phyloP scores from a whole-genome alignment of 306 rosid species.

The Canavalia gladiata region DNA sequence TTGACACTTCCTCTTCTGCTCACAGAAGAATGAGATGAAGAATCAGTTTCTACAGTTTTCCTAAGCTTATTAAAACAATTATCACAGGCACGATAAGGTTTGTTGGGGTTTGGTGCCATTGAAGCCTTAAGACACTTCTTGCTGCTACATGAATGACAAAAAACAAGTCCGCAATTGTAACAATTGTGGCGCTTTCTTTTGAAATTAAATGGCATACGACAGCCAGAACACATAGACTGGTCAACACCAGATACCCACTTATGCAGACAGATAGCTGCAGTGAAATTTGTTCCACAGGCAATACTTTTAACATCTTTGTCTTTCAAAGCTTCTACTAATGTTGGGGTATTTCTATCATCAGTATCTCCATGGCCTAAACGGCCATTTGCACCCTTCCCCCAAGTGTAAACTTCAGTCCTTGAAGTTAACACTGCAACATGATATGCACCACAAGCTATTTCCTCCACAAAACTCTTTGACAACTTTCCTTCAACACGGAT shows the following conservation, averaged over 20 bases:
- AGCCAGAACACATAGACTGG: constrained; percentile 99
- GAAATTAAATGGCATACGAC: constrained; percentile 93
- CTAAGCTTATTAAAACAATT: constrained; percentile 84
- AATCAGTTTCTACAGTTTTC: constrained; percentile 77
- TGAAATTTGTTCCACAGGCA: constrained; percentile 95
- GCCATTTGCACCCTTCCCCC: constrained; percentile 99
- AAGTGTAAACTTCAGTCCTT: constrained; percentile 94
- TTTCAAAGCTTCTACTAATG: constrained; percentile 88
- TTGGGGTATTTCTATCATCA: constrained; percentile 84
- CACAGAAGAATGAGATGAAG: constrained; percentile 82
- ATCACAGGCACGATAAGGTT: constrained; percentile 98
- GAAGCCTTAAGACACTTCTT: constrained; percentile 96
- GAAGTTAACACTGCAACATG: constrained; percentile 97
- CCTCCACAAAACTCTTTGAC: constrained; percentile 89
- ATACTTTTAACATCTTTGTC: constrained; percentile 96
- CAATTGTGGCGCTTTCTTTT: constrained; percentile 99
- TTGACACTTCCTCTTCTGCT: constrained; percentile 94
- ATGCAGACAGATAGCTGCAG: constrained; percentile 97
- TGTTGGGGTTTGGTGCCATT: constrained; percentile 99
- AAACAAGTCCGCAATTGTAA: constrained; percentile 96
- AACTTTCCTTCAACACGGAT: constrained; percentile 86
- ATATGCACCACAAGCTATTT: constrained; percentile 97
- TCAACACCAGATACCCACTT: constrained; percentile 99
- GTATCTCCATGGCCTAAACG: constrained; percentile 97
- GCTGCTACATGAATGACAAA: constrained; percentile 98